Evolutionary conservation across 2,329 filamentous ascomycete genomes (phyloP).

Genomic region (Intubia oerlemansii): DNA sequence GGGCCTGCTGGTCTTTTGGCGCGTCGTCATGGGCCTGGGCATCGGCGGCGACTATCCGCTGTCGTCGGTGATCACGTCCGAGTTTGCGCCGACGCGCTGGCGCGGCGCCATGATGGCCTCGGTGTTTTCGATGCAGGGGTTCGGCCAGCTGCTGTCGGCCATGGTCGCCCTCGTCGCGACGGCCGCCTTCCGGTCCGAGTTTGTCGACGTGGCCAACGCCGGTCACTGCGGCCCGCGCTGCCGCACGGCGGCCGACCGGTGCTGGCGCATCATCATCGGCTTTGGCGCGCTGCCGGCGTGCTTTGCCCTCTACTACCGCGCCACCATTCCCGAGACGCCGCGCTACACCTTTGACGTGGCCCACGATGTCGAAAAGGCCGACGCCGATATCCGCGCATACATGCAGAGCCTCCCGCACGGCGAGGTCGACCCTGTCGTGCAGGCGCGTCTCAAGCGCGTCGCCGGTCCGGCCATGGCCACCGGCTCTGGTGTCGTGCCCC

Average conservation of each 20-base stretch:
- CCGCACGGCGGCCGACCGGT: slow-evolving; percentile 50
- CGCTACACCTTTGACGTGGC: slow-evolving; percentile 48
- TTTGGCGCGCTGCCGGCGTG: slow-evolving; percentile 59
- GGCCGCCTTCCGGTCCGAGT: slow-evolving; percentile 35
- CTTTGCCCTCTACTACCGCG: slow-evolving; percentile 64
- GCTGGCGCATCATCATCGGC: slow-evolving; percentile 65
- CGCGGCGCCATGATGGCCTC: slow-evolving; percentile 60
- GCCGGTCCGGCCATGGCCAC: slow-evolving; percentile 13
- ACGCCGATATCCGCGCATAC: slow-evolving; percentile 46
- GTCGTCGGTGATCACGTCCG: slow-evolving; percentile 60
- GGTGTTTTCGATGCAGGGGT: slow-evolving; percentile 59
- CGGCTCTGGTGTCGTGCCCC: slow-evolving; percentile 32
- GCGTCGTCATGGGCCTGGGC: slow-evolving; percentile 56
- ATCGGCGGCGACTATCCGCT: slow-evolving; percentile 72
- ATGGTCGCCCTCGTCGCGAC: slow-evolving; percentile 51
- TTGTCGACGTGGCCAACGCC: slow-evolving; percentile 19
- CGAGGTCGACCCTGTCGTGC: slow-evolving; percentile 24
- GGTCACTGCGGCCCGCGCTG: slow-evolving; percentile 38
- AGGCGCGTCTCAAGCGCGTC: slow-evolving; percentile 29
- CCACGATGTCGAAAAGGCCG: slow-evolving; percentile 53
- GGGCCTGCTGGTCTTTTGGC: slow-evolving; percentile 50
- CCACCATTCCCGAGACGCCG: slow-evolving; percentile 71
- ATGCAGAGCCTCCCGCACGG: slow-evolving; percentile 25
- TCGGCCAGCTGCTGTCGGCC: slow-evolving; percentile 55
- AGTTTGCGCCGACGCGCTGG: slow-evolving; percentile 69